phyloP scores from a whole-genome alignment of 2,329 filamentous ascomycete species.

The Talaromyces sp. region DNA sequence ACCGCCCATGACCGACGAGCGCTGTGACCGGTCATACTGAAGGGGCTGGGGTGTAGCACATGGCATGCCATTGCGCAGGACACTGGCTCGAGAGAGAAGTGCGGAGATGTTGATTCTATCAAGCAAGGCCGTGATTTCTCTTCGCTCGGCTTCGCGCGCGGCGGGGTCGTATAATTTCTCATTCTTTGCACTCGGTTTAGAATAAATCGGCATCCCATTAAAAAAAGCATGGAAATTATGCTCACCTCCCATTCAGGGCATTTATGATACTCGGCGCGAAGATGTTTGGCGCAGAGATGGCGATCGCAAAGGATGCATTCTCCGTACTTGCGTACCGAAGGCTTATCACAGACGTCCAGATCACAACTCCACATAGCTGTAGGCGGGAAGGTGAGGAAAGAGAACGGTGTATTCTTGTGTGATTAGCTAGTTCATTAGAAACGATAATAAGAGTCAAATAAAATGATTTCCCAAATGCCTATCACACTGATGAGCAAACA shows the following conservation, averaged over 20 bases:
- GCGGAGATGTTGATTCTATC: slow-evolving; percentile 32
- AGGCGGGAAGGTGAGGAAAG: neutral
- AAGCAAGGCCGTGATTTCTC: slow-evolving; percentile 32
- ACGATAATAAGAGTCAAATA: neutral
- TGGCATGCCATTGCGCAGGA: slow-evolving; percentile 30
- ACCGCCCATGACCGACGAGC: slow-evolving; percentile 39
- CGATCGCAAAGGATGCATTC: slow-evolving; percentile 38
- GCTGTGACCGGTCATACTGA: slow-evolving; percentile 31
- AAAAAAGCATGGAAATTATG: slow-evolving; percentile 13
- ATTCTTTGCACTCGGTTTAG: slow-evolving; percentile 24
- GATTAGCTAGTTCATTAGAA: too few relatives aligned
- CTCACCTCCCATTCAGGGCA: slow-evolving; percentile 37
- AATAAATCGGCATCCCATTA: neutral
- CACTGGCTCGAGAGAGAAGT: slow-evolving; percentile 33
- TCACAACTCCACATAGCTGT: slow-evolving; percentile 31
- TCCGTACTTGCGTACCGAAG: slow-evolving; percentile 33
- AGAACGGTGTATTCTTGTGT: neutral
- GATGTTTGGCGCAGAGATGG: slow-evolving; percentile 35
- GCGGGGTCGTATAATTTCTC: slow-evolving; percentile 30
- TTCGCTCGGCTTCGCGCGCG: slow-evolving; percentile 28
- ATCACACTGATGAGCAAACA: neutral
- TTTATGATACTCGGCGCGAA: slow-evolving; percentile 27
- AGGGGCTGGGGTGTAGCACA: slow-evolving; percentile 33
- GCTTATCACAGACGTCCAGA: slow-evolving; percentile 24
- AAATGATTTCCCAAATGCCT: neutral